Evolutionary conservation across 1,284 basidiomycete species (phyloP).

Genomic region (Sporisorium exsertum): DNA sequence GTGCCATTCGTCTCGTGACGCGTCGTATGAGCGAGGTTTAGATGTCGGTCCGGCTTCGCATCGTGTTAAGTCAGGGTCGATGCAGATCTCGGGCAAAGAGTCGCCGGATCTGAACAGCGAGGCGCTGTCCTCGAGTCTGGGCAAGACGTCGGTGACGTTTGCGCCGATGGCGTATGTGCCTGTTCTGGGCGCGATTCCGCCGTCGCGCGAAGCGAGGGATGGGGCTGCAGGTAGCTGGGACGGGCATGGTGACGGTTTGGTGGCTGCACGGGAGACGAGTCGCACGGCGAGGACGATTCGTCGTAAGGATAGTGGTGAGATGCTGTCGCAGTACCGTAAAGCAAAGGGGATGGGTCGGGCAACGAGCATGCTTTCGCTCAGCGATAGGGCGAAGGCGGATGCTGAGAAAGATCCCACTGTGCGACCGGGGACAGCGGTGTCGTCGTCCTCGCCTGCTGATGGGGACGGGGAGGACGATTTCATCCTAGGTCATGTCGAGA

Average conservation of each 20-base stretch:
- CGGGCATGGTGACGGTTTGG: slow-evolving; percentile 13
- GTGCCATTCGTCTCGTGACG: slow-evolving; percentile 25
- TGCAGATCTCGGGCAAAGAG: slow-evolving; percentile 20
- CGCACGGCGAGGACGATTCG: slow-evolving; percentile 28
- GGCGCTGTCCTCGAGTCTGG: slow-evolving; percentile 32
- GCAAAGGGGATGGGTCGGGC: slow-evolving; percentile 46
- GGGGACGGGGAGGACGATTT: slow-evolving; percentile 30
- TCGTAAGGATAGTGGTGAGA: slow-evolving; percentile 61
- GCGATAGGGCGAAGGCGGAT: slow-evolving; percentile 39
- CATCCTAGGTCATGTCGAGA: slow-evolving; percentile 41
- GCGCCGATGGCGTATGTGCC: slow-evolving; percentile 44
- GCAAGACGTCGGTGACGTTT: slow-evolving; percentile 33
- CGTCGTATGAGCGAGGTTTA: slow-evolving; percentile 24
- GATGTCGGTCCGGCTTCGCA: slow-evolving; percentile 18
- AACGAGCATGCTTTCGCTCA: slow-evolving; percentile 49
- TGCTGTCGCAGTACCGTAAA: slow-evolving; percentile 64
- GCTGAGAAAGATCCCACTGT: slow-evolving; percentile 9
- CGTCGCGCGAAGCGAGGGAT: slow-evolving; percentile 24
- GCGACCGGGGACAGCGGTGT: slow-evolving; percentile 19
- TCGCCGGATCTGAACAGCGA: slow-evolving; percentile 34
- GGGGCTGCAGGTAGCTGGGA: slow-evolving; percentile 12
- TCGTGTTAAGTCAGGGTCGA: slow-evolving; percentile 20
- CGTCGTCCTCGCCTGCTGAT: slow-evolving; percentile 12
- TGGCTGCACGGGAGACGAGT: slow-evolving; percentile 7
- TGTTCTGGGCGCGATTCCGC: slow-evolving; percentile 46